Evolutionary conservation across 2,329 filamentous ascomycete species (phyloP), one percentile per base, ranked within the genome.

Genomic region (Alternaria metachromatica): DNA sequence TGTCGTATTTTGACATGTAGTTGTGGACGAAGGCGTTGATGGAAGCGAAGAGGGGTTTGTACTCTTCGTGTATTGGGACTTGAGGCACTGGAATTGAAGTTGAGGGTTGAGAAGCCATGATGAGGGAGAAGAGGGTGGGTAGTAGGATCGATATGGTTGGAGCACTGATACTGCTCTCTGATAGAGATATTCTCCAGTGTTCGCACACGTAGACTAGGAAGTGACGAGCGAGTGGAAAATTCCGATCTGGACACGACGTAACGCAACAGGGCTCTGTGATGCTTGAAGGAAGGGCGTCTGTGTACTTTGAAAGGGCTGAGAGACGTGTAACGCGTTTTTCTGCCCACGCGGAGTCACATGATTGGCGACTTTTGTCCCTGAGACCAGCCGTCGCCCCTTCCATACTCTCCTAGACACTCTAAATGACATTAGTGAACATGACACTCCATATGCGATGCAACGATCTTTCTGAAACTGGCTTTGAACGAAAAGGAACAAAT

Each of bases 1-100:
- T 89, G 81, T 97, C 94, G 57, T 80, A 73, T 6, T 74, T 71
- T n/a, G 74, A 77, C 79, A 80, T 80, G 65, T 80, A 80, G 8
- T 67, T 60, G 58, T 78, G 54, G 4, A 80, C 78, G 33, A 73
- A 79, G 9, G 61, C 45, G 48, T 77, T 77, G 58, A 80, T 68
- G 12, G 70, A 72, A 8, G 57, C 63, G 65, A 80, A 72, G 49
- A 80, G 73, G 1, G 55, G 48, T 23, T 62, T 63, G 23, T 75
- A 58, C 21, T 66, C 55, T 4, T 64, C 44, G 2, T 44, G 41
- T 21, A 79, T 70, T n/a, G 75, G 70, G 2, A 79, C 63, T n/a
- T 65, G 53, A 8, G 76, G 78, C 12, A 72, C 55, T n/a, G 66
- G 69, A 5, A 74, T 21, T 3, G 43, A 7, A 4, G 3, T 49